A percentile compares a stretch with the other conserved stretches of the same genome.
Evolutionary conservation across 2,329 filamentous ascomycete genomes (phyloP).

Genomic region (Proliferodiscus dingleyae): DNA sequence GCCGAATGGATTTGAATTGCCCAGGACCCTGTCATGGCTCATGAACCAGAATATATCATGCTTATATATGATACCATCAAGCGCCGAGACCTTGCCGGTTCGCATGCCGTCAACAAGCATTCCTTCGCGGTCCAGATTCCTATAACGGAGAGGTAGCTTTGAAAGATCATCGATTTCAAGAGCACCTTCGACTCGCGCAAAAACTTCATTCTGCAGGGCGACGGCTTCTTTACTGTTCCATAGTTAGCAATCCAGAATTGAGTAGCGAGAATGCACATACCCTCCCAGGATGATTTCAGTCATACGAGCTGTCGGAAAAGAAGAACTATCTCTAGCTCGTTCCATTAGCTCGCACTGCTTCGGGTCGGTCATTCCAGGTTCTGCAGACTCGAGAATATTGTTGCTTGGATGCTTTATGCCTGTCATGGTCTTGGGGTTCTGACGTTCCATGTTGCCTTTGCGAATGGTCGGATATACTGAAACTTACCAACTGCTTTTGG

Average conservation of each 20-base stretch:
- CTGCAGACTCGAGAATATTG: background rate
- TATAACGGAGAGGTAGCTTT: constrained; percentile 11
- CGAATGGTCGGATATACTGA: no score
- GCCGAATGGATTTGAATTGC: constrained; percentile 13
- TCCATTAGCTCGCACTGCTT: constrained; percentile 1
- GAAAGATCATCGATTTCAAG: constrained; percentile 8
- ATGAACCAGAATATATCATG: constrained; percentile 6
- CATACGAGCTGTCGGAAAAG: constrained; percentile 6
- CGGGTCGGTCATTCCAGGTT: background rate
- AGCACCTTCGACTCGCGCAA: constrained; percentile 10
- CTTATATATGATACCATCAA: constrained; percentile 8
- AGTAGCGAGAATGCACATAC: background rate
- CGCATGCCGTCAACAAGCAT: constrained; percentile 7
- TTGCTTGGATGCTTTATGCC: background rate
- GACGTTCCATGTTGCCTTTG: no score
- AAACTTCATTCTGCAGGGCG: constrained; percentile 4
- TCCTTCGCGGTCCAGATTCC: constrained; percentile 8
- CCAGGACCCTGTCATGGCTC: constrained; percentile 2
- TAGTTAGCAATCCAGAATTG: background rate
- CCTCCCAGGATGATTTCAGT: constrained; percentile 13
- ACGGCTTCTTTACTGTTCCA: constrained; percentile 4
- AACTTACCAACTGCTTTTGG: no score
- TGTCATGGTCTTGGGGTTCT: background rate
- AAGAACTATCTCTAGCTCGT: constrained; percentile 1
- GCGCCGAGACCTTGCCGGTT: constrained; percentile 7